Conservation (phyloP, 2,329 filamentous ascomycete genomes). For the Monilinia fructicola region DNA sequence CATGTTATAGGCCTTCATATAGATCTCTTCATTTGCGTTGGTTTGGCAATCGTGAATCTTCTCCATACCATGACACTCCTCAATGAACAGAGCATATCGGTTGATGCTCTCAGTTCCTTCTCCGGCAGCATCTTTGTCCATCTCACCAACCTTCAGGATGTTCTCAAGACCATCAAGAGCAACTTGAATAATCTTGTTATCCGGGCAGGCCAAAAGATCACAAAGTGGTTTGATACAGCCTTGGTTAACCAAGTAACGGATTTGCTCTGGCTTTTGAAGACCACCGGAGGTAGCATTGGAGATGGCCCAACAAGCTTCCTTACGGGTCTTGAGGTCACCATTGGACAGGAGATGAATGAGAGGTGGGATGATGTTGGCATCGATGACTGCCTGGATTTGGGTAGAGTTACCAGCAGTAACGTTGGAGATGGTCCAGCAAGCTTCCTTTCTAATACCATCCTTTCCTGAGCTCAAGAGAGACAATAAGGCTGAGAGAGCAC, state of each 20-base stretch:
- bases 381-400: conserved; percentile 95
- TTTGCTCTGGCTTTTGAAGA: conserved; percentile 98
- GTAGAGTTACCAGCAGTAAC: conserved; percentile 97
- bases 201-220: conserved; percentile 90
- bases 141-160: conserved; percentile 97
- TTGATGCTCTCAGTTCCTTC: conserved; percentile 80
- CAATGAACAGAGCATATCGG: conserved; percentile 95
- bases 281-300: conserved; percentile 97
- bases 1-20: conserved; percentile 99
- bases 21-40: conserved; percentile 99
- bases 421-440: conserved; percentile 99
- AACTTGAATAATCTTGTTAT: conserved; percentile 99
- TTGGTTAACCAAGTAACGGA: conserved; percentile 87
- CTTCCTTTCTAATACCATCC: conserved; percentile 98
- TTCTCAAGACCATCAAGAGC: conserved; percentile 97
- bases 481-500: conserved; percentile 85
- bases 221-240: conserved; percentile 98
- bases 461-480: conserved; percentile 95
- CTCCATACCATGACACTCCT: conserved; percentile 98
- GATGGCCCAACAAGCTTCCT: conserved; percentile 99
- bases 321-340: conserved; percentile 97
- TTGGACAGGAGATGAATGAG: conserved; percentile 95
- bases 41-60: conserved; percentile 99
- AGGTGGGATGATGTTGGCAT: conserved; percentile 94
- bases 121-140: conserved; percentile 89